Evolutionary conservation across 106 monocot genomes (phyloP), one percentile per base, ranked within the genome.

Genomic region (Dioscorea zingiberensis): DNA sequence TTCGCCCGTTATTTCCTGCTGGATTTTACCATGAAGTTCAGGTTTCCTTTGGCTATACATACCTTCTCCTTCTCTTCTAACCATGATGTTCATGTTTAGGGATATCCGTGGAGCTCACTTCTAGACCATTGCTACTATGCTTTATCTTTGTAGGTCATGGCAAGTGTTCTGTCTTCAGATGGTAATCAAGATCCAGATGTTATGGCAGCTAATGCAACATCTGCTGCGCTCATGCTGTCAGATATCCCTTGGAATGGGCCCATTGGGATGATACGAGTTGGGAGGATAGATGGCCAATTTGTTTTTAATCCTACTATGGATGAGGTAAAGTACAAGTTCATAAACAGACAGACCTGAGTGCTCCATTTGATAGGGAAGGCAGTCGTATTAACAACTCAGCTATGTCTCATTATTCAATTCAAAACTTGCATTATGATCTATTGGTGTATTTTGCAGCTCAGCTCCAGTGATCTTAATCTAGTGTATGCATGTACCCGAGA

Each of bases 1-100:
- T 97, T 44, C 78, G 97, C 0, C 97, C 97, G n/a, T 75, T 97
- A 9, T 97, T 97, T 79, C 92, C 88, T 62, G 22, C 70, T 45
- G 97, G 97, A 2, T 91, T 97, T 82, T 97, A 88, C 71, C 91
- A 97, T 64, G 92, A 97, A 77, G 86, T 97, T 16, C 97, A 97
- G 85, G 94, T 94, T 38, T 71, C 47, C 22, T 60, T 65, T 71
- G 2, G 47, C 27, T 18, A 53, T 54, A 27, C 32, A 9, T 12
- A 15, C 10, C 38, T 38, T 38, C 38, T 38, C 38, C 0, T 6
- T 2, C 10, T 51, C 51, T 1, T 51, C 7, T 51, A 13, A 13
- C 46, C 46, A 47, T 47, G 46, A n/a, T n/a, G n/a, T n/a, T n/a
- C n/a, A n/a, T n/a, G n/a, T 38, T 38, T 38, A 38, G 10, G 4